Conservation (phyloP, 2,329 filamentous ascomycete genomes). For the Xylaria sp. region DNA sequence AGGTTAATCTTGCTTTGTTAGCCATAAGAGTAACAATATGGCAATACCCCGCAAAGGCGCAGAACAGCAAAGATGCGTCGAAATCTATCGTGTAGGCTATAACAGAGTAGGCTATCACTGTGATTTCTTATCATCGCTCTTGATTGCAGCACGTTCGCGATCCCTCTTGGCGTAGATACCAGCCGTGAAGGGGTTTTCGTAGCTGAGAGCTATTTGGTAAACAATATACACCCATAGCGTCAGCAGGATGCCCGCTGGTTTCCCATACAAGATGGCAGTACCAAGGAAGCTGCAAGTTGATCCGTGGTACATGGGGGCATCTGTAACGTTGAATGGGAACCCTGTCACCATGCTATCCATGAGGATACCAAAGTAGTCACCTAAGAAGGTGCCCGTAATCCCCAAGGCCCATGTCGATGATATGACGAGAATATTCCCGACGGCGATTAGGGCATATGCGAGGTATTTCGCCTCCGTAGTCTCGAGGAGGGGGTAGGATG, state of each 20-base stretch:
- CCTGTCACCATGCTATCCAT: constrained; percentile 94
- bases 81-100: not conserved
- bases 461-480: constrained; percentile 63
- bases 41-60: not conserved
- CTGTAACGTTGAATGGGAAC: constrained; percentile 93
- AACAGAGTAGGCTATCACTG: constrained; percentile 44
- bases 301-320: constrained; percentile 96
- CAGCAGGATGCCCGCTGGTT: constrained; percentile 82
- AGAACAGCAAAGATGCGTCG: not conserved
- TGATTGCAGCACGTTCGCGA: constrained; percentile 55
- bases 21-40: not conserved
- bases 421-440: constrained; percentile 84
- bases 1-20: not conserved
- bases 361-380: constrained; percentile 98
- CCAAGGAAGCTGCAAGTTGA: constrained; percentile 92
- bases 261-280: constrained; percentile 81
- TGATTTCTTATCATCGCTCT: constrained; percentile 56
- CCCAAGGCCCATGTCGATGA: constrained; percentile 91
- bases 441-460: constrained; percentile 72
- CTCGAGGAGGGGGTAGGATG: constrained; percentile 75
- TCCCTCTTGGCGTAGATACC: constrained; percentile 92
- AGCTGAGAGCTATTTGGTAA: constrained; percentile 81
- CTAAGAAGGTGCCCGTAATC: constrained; percentile 93
- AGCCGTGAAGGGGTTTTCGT: constrained; percentile 93
- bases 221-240: constrained; percentile 76